Base-by-base conservation (phyloP, 257 asterid species). In the Phtheirospermum japonicum region DNA sequence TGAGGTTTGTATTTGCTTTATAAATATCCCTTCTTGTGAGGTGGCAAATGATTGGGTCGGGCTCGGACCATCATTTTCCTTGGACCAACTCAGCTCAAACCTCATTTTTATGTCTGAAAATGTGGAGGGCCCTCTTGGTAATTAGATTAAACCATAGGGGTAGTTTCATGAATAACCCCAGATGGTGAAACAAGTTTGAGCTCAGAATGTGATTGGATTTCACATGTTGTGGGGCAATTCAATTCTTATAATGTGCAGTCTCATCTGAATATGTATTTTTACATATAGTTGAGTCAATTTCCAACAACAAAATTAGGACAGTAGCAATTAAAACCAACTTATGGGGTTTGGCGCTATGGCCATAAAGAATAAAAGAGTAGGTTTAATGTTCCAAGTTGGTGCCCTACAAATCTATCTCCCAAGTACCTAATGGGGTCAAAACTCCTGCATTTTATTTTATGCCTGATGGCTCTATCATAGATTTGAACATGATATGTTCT, bases 141-240 rank as follows among this genome's bases (percentile, higher is more conserved):
- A n/a, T n/a, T n/a, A n/a, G n/a, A n/a, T n/a, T n/a, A 23, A 23
- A 23, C 28, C 28, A 23, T 23, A 23, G 28, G 28, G 28, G 28
- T 23, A 23, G 28, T 23, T 23, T 23, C 28, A 3, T 23, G 1
- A 23, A 23, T 23, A 23, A 1, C 3, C 28, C 28, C 19, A 19
- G 67, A 50, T 30, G 17, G 57, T 58, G 62, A 40, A 57, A 9
- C 31, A 62, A 59, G 20, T 33, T 26, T 18, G 67, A 32, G 66
- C 59, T 32, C 32, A 48, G 23, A 43, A 19, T 36, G 43, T 16
- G 59, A 33, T 33, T 8, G 9, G 39, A 8, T 33, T 33, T 4
- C 83, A 80, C 81, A 74, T 83, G 89, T 71, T 63, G 67, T 66
- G 79, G 75, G 77, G 57, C 73, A 32, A 10, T 48, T 33, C 26